These are phyloP conservation scores for Mucor sp. DNA, from an alignment of 371 early-diverging fungal genomes.

Conservation along the genomic window DNA sequence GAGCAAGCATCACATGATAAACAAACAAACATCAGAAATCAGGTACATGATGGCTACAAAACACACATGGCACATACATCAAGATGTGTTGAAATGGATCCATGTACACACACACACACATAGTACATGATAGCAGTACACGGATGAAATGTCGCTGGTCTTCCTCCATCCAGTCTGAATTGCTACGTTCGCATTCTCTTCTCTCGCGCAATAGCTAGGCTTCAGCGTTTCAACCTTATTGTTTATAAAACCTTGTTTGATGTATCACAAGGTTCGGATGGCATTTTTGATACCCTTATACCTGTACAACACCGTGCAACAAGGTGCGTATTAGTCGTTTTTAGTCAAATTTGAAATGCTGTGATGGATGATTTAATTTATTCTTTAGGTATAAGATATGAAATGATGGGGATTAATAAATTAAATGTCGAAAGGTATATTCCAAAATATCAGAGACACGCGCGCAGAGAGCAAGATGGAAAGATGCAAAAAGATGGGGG, in stretches of 20 bases:
- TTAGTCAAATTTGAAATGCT: background rate
- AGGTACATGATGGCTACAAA: background rate
- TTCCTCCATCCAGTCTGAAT: background rate
- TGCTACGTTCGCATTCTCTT: background rate
- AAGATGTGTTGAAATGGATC: background rate
- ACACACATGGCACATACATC: background rate
- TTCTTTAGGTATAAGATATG: background rate
- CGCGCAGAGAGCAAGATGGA: background rate
- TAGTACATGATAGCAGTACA: background rate
- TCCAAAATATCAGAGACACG: background rate
- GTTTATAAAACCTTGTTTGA: background rate
- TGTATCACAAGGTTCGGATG: conserved; percentile 1
- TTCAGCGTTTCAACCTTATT: background rate
- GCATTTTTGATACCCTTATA: conserved; percentile 4
- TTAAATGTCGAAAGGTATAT: background rate
- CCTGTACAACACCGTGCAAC: background rate
- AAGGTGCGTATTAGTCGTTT: background rate
- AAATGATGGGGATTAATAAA: background rate
- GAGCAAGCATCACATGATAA: background rate
- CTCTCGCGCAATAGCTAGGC: background rate
- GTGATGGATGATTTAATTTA: background rate
- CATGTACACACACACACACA: background rate
- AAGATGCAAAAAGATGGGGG: background rate
- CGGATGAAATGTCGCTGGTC: background rate
- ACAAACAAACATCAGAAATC: background rate